These are phyloP conservation scores for Flueggea neowawraea DNA, from an alignment of 441 rosid genomes.

Conservation along the genomic window DNA sequence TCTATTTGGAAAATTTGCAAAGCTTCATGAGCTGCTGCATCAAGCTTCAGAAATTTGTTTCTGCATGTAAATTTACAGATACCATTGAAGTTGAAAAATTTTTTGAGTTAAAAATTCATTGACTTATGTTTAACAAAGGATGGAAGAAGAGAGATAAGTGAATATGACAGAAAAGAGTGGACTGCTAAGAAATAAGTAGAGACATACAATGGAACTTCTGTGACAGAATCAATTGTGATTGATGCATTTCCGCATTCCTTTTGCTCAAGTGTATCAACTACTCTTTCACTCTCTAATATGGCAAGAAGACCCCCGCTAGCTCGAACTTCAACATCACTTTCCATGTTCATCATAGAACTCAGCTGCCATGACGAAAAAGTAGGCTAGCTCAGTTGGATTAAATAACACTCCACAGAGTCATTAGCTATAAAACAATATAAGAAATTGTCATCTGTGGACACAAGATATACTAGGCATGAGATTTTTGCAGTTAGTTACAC, in stretches of 20 bases:
- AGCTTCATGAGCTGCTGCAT: constrained; percentile 91
- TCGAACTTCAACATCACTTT: constrained; percentile 88
- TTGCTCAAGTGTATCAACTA: constrained; percentile 81
- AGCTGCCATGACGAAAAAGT: constrained; percentile 44
- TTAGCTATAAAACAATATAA: too few relatives aligned
- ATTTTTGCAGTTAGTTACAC: too few relatives aligned
- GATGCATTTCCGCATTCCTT: constrained; percentile 72
- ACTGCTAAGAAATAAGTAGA: not conserved
- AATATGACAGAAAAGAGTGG: too few relatives aligned
- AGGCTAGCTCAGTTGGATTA: constrained; percentile 2
- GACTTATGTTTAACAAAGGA: not conserved
- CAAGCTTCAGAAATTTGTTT: constrained; percentile 90
- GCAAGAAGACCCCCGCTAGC: constrained; percentile 97
- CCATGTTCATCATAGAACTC: constrained; percentile 95
- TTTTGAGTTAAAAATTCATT: not conserved
- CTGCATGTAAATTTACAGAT: constrained; percentile 45
- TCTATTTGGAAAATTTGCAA: constrained; percentile 92
- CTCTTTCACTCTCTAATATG: constrained; percentile 88
- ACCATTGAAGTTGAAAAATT: constrained; percentile 4
- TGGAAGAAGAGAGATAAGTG: too few relatives aligned
- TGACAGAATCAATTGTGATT: constrained; percentile 72
- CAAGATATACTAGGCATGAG: too few relatives aligned
- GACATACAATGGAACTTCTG: constrained; percentile 85
- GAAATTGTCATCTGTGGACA: too few relatives aligned
- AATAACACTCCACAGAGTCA: too few relatives aligned